phyloP scores from a whole-genome alignment of 257 asterid genomes.

The Solanum pinnatisectum region DNA sequence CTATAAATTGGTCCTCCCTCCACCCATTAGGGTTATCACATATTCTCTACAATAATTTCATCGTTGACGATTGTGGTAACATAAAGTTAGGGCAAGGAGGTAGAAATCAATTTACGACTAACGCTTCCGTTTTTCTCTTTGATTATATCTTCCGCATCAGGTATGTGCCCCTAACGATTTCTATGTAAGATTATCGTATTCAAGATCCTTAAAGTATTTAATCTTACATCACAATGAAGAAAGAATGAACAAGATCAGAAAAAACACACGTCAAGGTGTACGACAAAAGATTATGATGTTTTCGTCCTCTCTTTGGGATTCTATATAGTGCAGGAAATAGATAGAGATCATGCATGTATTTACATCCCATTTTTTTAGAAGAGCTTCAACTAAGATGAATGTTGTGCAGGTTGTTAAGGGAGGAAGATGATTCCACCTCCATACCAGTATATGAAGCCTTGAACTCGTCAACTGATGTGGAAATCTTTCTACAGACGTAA shows the following conservation, averaged over 20 bases:
- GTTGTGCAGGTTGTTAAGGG: conserved; percentile 8
- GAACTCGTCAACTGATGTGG: background rate
- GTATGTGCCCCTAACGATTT: too few relatives aligned
- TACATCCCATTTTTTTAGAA: background rate
- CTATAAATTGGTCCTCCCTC: too few relatives aligned
- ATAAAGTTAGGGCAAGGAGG: too few relatives aligned
- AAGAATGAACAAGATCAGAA: background rate
- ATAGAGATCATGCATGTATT: background rate
- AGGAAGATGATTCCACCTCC: conserved; percentile 11
- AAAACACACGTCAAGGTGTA: background rate
- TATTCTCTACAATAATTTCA: too few relatives aligned
- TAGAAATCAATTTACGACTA: too few relatives aligned
- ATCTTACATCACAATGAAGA: background rate
- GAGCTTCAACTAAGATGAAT: background rate
- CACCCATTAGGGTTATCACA: too few relatives aligned
- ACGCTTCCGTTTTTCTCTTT: too few relatives aligned
- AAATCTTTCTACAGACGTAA: background rate
- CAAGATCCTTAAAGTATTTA: too few relatives aligned
- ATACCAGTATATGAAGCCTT: conserved; percentile 5
- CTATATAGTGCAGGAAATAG: background rate
- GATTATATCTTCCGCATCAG: too few relatives aligned
- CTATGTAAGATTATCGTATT: too few relatives aligned
- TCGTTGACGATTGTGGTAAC: too few relatives aligned
- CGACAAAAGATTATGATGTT: background rate
- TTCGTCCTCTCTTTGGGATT: background rate